Conservation (phyloP, 1,284 basidiomycete genomes). For the Papiliotrema terrestris region DNA sequence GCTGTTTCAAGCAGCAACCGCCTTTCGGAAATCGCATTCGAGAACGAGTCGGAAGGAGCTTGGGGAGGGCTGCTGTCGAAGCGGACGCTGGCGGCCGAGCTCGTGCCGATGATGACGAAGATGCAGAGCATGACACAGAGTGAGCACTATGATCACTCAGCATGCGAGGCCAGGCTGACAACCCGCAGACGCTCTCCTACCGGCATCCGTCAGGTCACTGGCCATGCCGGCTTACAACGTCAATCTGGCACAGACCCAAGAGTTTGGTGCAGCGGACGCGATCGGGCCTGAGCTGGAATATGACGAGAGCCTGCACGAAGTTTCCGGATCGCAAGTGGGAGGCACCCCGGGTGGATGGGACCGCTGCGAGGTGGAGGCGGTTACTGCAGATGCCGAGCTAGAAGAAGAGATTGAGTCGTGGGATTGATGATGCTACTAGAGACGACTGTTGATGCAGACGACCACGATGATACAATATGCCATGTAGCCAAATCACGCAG, state of each 20-base stretch:
- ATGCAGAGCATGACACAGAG: constrained; percentile 27
- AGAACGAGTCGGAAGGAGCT: background rate
- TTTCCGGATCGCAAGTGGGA: constrained; percentile 13
- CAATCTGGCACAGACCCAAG: background rate
- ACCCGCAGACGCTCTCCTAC: constrained; percentile 29
- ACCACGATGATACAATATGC: too few relatives aligned
- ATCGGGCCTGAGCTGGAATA: constrained; percentile 22
- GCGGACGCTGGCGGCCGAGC: constrained; percentile 33
- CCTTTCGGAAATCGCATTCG: constrained; percentile 9
- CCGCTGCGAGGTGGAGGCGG: constrained; percentile 20
- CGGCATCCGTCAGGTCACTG: constrained; percentile 26
- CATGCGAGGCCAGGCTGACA: too few relatives aligned
- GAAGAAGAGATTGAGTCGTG: constrained; percentile 42
- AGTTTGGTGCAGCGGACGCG: constrained; percentile 26
- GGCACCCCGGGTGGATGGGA: constrained; percentile 1
- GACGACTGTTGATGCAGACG: too few relatives aligned
- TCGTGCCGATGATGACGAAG: constrained; percentile 46
- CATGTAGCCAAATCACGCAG: too few relatives aligned
- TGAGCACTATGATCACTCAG: background rate
- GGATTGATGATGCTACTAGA: constrained; percentile 12
- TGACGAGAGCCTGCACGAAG: constrained; percentile 19
- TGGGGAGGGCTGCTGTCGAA: constrained; percentile 38
- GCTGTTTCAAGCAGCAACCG: constrained; percentile 18
- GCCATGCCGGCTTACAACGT: constrained; percentile 21
- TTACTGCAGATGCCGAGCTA: constrained; percentile 25